These are phyloP conservation scores for Eucalyptus marginata DNA, from an alignment of 345 rosid species.

Conservation along the genomic window DNA sequence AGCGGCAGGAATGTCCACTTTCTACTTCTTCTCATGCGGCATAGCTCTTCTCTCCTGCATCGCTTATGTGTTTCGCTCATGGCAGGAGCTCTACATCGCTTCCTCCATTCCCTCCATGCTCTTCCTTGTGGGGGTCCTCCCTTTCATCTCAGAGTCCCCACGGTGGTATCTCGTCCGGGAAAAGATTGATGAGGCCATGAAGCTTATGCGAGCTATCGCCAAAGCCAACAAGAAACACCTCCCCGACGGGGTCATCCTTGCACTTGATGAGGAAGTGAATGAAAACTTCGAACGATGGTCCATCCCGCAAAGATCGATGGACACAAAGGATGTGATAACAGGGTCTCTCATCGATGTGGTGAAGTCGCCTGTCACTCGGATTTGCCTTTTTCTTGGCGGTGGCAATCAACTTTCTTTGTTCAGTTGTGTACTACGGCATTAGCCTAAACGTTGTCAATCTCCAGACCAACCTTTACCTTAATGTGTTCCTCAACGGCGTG, in stretches of 20 bases:
- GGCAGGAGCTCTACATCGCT: constrained; percentile 69
- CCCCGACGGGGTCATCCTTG: constrained; percentile 47
- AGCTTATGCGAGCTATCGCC: constrained; percentile 53
- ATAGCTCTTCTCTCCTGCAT: constrained; percentile 58
- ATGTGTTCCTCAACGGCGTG: constrained; percentile 56
- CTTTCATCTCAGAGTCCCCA: constrained; percentile 74
- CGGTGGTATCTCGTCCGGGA: constrained; percentile 92
- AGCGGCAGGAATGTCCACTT: constrained; percentile 81
- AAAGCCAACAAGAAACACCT: constrained; percentile 35
- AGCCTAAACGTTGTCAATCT: constrained; percentile 82
- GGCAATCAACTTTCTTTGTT: constrained; percentile 54
- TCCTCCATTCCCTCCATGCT: constrained; percentile 66
- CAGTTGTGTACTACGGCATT: constrained; percentile 76
- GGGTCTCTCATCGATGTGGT: constrained; percentile 65
- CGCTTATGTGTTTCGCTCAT: constrained; percentile 47
- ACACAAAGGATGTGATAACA: constrained; percentile 17
- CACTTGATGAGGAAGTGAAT: constrained; percentile 49
- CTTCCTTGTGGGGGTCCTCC: constrained; percentile 49
- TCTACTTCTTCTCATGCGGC: constrained; percentile 82
- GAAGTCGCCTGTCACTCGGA: constrained; percentile 39
- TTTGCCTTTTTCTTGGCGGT: constrained; percentile 42
- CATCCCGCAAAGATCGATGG: background rate
- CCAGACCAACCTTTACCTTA: constrained; percentile 65
- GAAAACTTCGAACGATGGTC: background rate
- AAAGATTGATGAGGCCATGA: constrained; percentile 52